Evolutionary conservation across 2,329 filamentous ascomycete genomes (phyloP).

Genomic region (Arthrobotrys sphaeroides): DNA sequence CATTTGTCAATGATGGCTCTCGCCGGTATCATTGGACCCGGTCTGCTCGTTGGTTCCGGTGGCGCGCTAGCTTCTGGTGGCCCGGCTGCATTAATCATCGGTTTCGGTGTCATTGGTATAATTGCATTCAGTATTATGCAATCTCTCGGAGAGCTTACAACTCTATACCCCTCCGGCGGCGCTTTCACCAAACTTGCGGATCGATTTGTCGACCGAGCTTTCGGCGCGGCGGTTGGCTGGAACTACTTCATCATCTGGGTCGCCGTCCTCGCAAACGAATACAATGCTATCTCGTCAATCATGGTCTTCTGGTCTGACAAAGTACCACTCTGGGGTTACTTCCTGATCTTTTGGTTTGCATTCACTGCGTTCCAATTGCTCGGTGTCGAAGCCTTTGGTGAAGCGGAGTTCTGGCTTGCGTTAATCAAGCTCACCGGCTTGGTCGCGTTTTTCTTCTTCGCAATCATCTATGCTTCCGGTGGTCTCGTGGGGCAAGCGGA

Average conservation of each 20-base stretch:
- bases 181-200: slow-evolving; percentile 80
- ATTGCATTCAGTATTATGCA: slow-evolving; percentile 68
- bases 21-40: slow-evolving; percentile 71
- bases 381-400: slow-evolving; percentile 76
- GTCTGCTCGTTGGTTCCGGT: slow-evolving; percentile 76
- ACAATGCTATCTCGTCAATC: slow-evolving; percentile 76
- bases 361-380: slow-evolving; percentile 76
- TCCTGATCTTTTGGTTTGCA: slow-evolving; percentile 76
- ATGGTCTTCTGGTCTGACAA: slow-evolving; percentile 76
- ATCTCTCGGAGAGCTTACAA: slow-evolving; percentile 74
- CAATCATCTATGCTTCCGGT: slow-evolving; percentile 76
- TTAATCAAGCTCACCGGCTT: slow-evolving; percentile 80
- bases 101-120: slow-evolving; percentile 76
- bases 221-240: slow-evolving; percentile 83
- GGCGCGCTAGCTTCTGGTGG: slow-evolving; percentile 75
- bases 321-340: slow-evolving; percentile 73
- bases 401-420: slow-evolving; percentile 81
- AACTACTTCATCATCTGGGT: slow-evolving; percentile 84
- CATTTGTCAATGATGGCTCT: slow-evolving; percentile 66
- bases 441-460: slow-evolving; percentile 78
- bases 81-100: slow-evolving; percentile 76
- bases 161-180: slow-evolving; percentile 78
- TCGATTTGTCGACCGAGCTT: slow-evolving; percentile 76
- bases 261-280: slow-evolving; percentile 76
- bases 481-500: slow-evolving; percentile 70